A percentile compares a stretch with the other conserved stretches of the same genome.
Evolutionary conservation across 192 early-diverging fungal species (phyloP).

Genomic region (Linnemannia zychae): DNA sequence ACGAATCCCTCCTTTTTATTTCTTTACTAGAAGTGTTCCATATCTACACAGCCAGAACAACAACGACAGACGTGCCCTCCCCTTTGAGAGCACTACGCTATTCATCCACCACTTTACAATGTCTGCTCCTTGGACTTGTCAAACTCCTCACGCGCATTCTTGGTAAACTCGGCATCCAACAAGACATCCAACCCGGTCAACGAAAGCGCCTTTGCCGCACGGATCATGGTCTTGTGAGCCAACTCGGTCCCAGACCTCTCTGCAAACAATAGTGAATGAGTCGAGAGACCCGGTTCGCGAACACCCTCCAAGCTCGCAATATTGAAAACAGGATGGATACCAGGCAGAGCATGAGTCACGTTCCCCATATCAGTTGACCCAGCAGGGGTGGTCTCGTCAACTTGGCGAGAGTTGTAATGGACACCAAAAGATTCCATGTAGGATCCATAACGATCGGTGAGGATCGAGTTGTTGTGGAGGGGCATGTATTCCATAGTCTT

Average conservation of each 20-base stretch:
- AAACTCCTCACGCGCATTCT: slow-evolving; percentile 60
- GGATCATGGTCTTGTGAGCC: slow-evolving; percentile 71
- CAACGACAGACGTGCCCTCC: no score
- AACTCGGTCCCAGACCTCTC: slow-evolving; percentile 65
- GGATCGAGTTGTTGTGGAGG: slow-evolving; percentile 69
- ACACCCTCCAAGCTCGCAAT: slow-evolving; percentile 68
- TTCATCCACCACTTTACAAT: not conserved
- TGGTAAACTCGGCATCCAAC: slow-evolving; percentile 62
- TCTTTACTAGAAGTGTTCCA: not conserved
- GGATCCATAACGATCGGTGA: slow-evolving; percentile 63
- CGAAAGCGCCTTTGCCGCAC: slow-evolving; percentile 66
- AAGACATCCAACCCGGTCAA: slow-evolving; percentile 64
- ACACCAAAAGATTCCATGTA: slow-evolving; percentile 64
- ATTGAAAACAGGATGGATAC: slow-evolving; percentile 68
- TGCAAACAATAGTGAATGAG: slow-evolving; percentile 78
- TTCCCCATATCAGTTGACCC: slow-evolving; percentile 85
- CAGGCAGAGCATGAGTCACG: slow-evolving; percentile 72
- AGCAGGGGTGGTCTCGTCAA: slow-evolving; percentile 44
- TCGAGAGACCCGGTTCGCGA: slow-evolving; percentile 54
- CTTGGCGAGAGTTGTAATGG: slow-evolving; percentile 38
- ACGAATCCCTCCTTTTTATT: not conserved
- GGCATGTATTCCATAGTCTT: slow-evolving; percentile 52
- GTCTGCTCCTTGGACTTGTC: slow-evolving; percentile 23
- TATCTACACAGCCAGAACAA: not conserved
- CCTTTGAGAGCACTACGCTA: no score